Percentiles rank a stretch among this genome's conserved stretches.
phyloP scores from a whole-genome alignment of 805 yeast genomes.

The Metschnikowia sp. region DNA sequence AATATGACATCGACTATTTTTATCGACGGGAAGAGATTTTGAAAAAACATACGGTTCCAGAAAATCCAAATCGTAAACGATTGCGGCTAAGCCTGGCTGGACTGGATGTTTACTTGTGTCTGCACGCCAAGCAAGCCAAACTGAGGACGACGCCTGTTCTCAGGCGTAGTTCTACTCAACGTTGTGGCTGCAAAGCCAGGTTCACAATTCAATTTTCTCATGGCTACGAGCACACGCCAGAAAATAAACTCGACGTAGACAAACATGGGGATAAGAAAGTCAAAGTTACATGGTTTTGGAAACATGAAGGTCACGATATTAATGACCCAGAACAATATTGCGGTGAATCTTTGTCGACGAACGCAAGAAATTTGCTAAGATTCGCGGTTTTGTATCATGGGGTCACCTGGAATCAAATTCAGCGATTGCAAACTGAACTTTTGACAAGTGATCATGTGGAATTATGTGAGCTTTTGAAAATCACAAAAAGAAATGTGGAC shows the following conservation, averaged over 20 bases:
- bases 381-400: neutral
- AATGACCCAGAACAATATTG: neutral
- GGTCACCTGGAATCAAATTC: neutral
- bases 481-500: neutral
- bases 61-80: neutral
- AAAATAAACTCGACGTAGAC: neutral
- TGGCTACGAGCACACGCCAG: neutral
- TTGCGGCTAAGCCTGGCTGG: neutral
- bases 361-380: neutral
- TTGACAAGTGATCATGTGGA: neutral
- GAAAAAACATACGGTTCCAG: too few species aligned
- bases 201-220: neutral
- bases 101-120: neutral
- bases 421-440: neutral
- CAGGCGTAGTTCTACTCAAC: neutral
- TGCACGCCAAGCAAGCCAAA: neutral
- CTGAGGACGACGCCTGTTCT: neutral
- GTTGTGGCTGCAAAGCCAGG: neutral
- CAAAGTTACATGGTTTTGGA: neutral
- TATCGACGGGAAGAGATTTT: too few species aligned
- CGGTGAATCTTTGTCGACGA: neutral
- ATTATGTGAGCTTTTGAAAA: neutral
- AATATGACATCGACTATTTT: too few species aligned
- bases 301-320: neutral
- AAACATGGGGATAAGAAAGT: neutral